Evolutionary conservation across 1,284 basidiomycete genomes (phyloP).

Genomic region (Apiotrichum mycotoxinovorans): DNA sequence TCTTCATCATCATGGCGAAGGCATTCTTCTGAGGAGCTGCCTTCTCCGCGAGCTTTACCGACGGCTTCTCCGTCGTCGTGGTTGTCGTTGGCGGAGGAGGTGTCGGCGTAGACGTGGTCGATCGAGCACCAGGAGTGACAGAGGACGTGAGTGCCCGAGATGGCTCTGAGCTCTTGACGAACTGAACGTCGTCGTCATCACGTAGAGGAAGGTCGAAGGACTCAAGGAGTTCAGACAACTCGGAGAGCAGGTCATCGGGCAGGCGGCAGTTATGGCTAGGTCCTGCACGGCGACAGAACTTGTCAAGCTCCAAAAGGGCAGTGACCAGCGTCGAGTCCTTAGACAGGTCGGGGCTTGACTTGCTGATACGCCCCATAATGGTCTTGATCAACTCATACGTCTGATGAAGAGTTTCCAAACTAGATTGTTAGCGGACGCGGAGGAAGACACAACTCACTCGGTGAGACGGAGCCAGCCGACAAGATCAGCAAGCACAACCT

Average conservation of each 20-base stretch:
- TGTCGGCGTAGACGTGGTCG: background rate
- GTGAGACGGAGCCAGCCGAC: slow-evolving; percentile 83
- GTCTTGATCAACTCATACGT: slow-evolving; percentile 75
- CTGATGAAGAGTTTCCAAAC: slow-evolving; percentile 77
- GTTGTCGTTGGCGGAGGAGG: slow-evolving; percentile 1
- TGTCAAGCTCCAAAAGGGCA: slow-evolving; percentile 43
- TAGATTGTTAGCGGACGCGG: slow-evolving; percentile 10
- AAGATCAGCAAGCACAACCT: slow-evolving; percentile 71
- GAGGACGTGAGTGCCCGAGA: background rate
- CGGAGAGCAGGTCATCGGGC: slow-evolving; percentile 46
- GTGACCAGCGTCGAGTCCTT: slow-evolving; percentile 27
- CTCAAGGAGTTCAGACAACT: slow-evolving; percentile 44
- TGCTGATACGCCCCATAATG: slow-evolving; percentile 59
- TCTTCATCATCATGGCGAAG: slow-evolving; percentile 47
- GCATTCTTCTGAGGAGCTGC: slow-evolving; percentile 32
- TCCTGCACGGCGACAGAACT: slow-evolving; percentile 42
- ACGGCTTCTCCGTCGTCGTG: background rate
- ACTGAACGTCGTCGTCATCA: slow-evolving; percentile 43
- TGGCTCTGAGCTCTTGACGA: slow-evolving; percentile 21
- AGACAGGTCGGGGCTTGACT: slow-evolving; percentile 29
- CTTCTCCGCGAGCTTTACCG: slow-evolving; percentile 10
- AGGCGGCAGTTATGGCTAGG: slow-evolving; percentile 45
- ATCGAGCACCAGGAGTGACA: background rate
- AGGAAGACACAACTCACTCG: slow-evolving; percentile 52
- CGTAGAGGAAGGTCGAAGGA: slow-evolving; percentile 38